Evolutionary conservation across 2,329 filamentous ascomycete genomes (phyloP).

Genomic region (Apiospora aurea): DNA sequence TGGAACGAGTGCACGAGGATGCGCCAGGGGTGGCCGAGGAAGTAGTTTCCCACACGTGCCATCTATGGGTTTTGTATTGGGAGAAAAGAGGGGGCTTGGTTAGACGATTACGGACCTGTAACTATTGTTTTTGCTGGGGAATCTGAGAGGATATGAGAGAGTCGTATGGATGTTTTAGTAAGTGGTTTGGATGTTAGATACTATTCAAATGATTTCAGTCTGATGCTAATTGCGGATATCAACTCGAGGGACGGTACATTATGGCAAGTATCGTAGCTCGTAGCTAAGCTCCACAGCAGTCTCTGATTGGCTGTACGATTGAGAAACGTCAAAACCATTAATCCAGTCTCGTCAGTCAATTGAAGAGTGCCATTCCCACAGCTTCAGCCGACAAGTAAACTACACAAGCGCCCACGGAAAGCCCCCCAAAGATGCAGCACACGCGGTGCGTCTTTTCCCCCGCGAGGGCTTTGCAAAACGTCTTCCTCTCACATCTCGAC

Average conservation of each 20-base stretch:
- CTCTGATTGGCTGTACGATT: slow-evolving; percentile 28
- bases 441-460: slow-evolving; percentile 37
- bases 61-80: background rate
- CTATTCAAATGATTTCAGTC: background rate
- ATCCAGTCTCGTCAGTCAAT: background rate
- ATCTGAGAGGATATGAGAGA: background rate
- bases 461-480: slow-evolving; percentile 38
- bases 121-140: background rate
- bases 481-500: slow-evolving; percentile 34
- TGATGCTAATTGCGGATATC: background rate
- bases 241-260: background rate
- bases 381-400: background rate
- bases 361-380: background rate
- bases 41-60: slow-evolving; percentile 19
- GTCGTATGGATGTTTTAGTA: background rate
- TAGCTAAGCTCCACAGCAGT: background rate
- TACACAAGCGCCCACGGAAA: background rate
- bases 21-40: slow-evolving; percentile 47
- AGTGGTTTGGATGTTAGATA: background rate
- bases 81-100: background rate
- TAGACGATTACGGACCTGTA: background rate
- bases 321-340: background rate
- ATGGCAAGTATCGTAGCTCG: slow-evolving; percentile 1
- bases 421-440: slow-evolving; percentile 34
- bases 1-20: slow-evolving; percentile 55